Base-by-base conservation (phyloP, 1,284 basidiomycete species). In the Trametes versicolor region DNA sequence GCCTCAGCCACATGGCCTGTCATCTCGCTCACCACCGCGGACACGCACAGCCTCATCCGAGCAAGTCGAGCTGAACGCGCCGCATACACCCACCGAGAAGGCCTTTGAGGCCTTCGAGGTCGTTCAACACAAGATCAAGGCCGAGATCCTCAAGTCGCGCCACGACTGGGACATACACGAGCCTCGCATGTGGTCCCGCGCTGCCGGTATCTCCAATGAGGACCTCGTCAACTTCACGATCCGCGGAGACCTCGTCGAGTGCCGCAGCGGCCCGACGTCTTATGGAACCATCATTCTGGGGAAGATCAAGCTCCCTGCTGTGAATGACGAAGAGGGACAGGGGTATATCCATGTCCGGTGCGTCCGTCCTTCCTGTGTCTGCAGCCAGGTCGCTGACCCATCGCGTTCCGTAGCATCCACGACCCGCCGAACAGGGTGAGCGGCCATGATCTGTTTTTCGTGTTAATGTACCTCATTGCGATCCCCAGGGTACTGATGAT, bases 231-330 rank as follows among this genome's bases (percentile, higher is more conserved):
- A 72, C 54, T 92, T 92, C 71, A 78, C 77, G 49, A 77, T 91
- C 64, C 81, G 81, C 68, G 69, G 79, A 21, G 88, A 92, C 74
- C 81, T 92, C 58, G 84, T 90, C 47, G 74, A 82, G 74, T 82
- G 89, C 57, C 80, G 85, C 60, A 81, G 79, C 50, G 82, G 79
- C 19, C 65, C 71, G 21, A 83, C 82, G 21, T 78, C 82, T 59
- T 93, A 93, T 74, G 92, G 92, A 10, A 85, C 83, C 13, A 86
- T 93, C 64, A 85, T 94, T 65, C 76, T 94, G 27, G 92, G 92
- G 25, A 93, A 93, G 82, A 85, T 94, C 73, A 85, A 84, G 70
- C 81, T 93, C 52, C 89, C 91, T 7, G 88, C 84, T 21, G 77
- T 92, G 63, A 79, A 84, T 13, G 90, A 91, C 71, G 81, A 75